Evolutionary conservation across 2,329 filamentous ascomycete genomes (phyloP).

Genomic region (Colletotrichum spinosum): DNA sequence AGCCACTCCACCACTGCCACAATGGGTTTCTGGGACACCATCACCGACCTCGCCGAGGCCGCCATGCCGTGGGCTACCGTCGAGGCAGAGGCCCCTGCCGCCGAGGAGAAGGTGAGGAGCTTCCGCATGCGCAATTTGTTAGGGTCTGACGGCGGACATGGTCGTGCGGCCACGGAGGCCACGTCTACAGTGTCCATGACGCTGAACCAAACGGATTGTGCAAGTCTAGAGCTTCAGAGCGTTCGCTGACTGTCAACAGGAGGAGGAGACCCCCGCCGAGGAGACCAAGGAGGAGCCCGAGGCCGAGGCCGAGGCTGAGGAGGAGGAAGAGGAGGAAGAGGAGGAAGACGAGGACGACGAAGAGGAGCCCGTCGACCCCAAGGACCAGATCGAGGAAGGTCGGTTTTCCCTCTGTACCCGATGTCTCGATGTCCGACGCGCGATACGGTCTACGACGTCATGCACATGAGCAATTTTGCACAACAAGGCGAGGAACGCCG

Average conservation of each 20-base stretch:
- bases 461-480: conserved; percentile 24
- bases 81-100: conserved; percentile 75
- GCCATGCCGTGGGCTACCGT: conserved; percentile 73
- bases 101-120: conserved; percentile 68
- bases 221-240: neutral
- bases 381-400: conserved; percentile 94
- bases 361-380: conserved; percentile 85
- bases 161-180: neutral
- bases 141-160: conserved; percentile 8
- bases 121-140: conserved; percentile 35
- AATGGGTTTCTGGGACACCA: conserved; percentile 77
- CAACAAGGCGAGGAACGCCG: neutral
- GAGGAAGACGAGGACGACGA: conserved; percentile 71
- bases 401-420: conserved; percentile 55
- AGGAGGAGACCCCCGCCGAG: conserved; percentile 49
- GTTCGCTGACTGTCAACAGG: conserved; percentile 41
- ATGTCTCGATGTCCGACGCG: neutral
- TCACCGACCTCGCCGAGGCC: conserved; percentile 73
- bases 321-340: conserved; percentile 72
- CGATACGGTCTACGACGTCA: conserved; percentile 21
- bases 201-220: neutral
- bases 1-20: conserved; percentile 53
- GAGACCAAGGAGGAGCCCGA: conserved; percentile 57
- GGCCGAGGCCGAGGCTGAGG: conserved; percentile 60
- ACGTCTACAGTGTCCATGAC: neutral